Percentiles rank a stretch among this genome's conserved stretches.
Conservation (phyloP, 78 protist species). For the Dictyostelium firmibasis region DNA sequence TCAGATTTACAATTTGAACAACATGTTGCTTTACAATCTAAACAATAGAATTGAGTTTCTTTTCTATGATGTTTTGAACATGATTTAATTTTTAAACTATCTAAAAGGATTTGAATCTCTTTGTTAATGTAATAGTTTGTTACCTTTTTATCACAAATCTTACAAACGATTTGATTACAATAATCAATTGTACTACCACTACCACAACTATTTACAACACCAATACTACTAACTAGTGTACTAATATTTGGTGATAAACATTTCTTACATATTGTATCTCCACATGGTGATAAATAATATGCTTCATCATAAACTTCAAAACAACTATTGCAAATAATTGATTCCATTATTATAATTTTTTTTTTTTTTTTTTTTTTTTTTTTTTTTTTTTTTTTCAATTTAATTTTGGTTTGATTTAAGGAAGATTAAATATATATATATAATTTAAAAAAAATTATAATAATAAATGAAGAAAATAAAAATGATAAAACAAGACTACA, state of each 20-base stretch:
- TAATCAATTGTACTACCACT: neutral
- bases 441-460: too few species aligned
- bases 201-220: neutral
- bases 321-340: conserved; percentile 5
- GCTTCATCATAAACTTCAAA: conserved; percentile 8
- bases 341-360: conserved; percentile 11
- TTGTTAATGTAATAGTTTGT: neutral
- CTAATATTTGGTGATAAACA: neutral
- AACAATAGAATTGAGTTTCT: neutral
- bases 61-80: conserved; percentile 7
- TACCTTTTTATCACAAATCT: neutral
- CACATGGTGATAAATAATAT: neutral
- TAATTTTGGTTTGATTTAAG: too few species aligned
- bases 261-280: neutral
- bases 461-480: neutral
- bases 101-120: neutral
- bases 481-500: neutral
- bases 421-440: too few species aligned
- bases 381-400: neutral
- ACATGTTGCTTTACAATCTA: neutral
- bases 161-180: neutral
- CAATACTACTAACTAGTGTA: neutral
- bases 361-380: too few species aligned
- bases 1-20: conserved; percentile 3
- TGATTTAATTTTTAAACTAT: neutral